Evolutionary conservation across 2,329 filamentous ascomycete species (phyloP), one percentile per base, ranked within the genome.

Genomic region (Ophiostoma fasciatum): DNA sequence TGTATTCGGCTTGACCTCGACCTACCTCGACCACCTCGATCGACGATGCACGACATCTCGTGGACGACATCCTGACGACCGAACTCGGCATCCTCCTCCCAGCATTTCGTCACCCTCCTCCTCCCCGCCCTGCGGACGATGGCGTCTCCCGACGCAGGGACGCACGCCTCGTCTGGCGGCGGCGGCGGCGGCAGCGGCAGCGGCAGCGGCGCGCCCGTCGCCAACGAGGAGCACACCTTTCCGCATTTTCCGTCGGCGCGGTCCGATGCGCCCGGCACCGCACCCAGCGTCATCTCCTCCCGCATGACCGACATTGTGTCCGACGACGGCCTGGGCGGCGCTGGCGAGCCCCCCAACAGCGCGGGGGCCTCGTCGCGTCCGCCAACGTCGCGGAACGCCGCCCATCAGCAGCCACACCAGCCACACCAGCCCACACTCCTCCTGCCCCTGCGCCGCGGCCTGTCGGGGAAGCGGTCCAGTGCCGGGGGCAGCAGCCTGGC

Each of bases 251-350:
- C 61, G 3, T 54, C 48, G 33, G 56, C 56, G 50, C 52, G 62
- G 28, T 51, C 57, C 29, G 53, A 62, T 40, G 66, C 70, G 22
- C 65, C 70, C 17, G 44, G 42, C 7, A 34, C 21, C 14, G 36
- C 44, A 13, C 64, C 73, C 31, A 80, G 76, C 44, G 66, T 80
- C 39, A 78, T 82, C 36, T 82, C 78, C 20, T 81, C 77, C 39
- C 73, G 74, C 42, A 77, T 82, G 68, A 82, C 77, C 22, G 71
- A 76, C 42, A 69, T 74, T 41, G 64, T 59, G 19, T 71, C 66
- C 15, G 67, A 74, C 36, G 68, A 75, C 45, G 69, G 66, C 15
- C 61, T 58, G 29, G 60, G 63, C 13, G 49, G 49, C 27, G 58
- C 28, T 17, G 25, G 28, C 12, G 27, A 18, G 8, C n/a, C 27